Evolutionary conservation across 352 stramenopile genomes (phyloP).

Genomic region (Globisporangium ultimum): DNA sequence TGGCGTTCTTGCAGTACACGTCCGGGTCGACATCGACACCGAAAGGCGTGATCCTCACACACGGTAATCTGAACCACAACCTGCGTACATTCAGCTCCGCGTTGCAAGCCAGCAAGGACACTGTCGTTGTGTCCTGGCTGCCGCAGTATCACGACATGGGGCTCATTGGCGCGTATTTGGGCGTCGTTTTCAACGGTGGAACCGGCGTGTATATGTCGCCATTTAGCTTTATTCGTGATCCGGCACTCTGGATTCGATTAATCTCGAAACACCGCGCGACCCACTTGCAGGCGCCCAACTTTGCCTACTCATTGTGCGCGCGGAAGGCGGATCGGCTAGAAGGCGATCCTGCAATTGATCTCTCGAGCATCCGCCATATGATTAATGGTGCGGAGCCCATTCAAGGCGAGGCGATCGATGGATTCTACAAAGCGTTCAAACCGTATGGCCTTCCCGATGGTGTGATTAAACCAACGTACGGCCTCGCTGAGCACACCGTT

Average conservation of each 20-base stretch:
- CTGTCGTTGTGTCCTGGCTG: constrained; percentile 97
- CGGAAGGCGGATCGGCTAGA: constrained; percentile 89
- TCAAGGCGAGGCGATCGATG: constrained; percentile 79
- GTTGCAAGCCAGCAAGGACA: constrained; percentile 86
- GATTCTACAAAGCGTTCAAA: constrained; percentile 89
- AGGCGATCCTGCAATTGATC: constrained; percentile 60
- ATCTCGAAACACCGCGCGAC: constrained; percentile 88
- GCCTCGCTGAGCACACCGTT: constrained; percentile 99
- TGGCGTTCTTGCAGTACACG: constrained; percentile 99
- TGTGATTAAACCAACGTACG: constrained; percentile 97
- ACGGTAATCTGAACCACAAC: constrained; percentile 97
- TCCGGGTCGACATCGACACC: constrained; percentile 97
- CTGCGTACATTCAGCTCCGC: constrained; percentile 94
- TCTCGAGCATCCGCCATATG: constrained; percentile 93
- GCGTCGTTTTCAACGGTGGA: constrained; percentile 84
- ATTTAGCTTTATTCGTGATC: constrained; percentile 96
- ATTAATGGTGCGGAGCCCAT: constrained; percentile 99
- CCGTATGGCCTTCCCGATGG: constrained; percentile 78
- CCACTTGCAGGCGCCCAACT: constrained; percentile 98
- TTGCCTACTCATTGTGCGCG: constrained; percentile 95
- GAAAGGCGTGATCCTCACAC: constrained; percentile 98
- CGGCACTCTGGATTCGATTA: constrained; percentile 94
- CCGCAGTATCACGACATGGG: constrained; percentile 99
- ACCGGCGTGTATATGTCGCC: constrained; percentile 97
- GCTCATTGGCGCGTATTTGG: constrained; percentile 94